Percentiles rank a stretch among this genome's conserved stretches.
phyloP scores from a whole-genome alignment of 345 rosid species.

The Populus davidiana region DNA sequence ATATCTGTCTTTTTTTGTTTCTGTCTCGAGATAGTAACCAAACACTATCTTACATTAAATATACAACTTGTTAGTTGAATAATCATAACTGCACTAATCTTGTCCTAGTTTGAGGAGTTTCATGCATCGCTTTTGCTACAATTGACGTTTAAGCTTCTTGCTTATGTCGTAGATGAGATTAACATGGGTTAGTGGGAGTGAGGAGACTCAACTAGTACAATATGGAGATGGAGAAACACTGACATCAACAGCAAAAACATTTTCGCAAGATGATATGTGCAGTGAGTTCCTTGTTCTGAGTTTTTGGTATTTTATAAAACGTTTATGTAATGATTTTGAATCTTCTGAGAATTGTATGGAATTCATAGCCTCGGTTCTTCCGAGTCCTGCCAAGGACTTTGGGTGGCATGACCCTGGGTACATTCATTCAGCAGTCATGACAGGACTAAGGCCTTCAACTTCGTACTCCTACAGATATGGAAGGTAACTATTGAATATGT shows the following conservation, averaged over 20 bases:
- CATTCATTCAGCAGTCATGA: conserved; percentile 61
- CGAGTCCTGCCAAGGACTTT: conserved; percentile 70
- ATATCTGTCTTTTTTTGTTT: too few species aligned
- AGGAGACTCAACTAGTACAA: conserved; percentile 43
- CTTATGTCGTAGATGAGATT: conserved; percentile 50
- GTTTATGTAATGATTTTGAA: not conserved
- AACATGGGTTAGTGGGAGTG: conserved; percentile 67
- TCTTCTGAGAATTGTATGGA: not conserved
- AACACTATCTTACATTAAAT: too few species aligned
- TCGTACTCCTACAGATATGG: conserved; percentile 56
- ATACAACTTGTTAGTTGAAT: not conserved
- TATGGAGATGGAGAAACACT: conserved; percentile 44
- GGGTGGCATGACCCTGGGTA: conserved; percentile 84
- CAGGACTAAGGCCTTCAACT: conserved; percentile 50
- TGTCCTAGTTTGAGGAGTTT: too few species aligned
- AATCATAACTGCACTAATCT: too few species aligned
- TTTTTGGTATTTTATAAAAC: not conserved
- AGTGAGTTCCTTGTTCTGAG: conserved; percentile 28
- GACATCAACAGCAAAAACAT: conserved; percentile 46
- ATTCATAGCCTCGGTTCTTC: conserved; percentile 26
- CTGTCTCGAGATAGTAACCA: too few species aligned
- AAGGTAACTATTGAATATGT: conserved; percentile 32
- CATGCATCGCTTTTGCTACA: not conserved
- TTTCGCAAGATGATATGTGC: conserved; percentile 57
- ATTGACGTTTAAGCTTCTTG: not conserved